Conservation (phyloP, 192 early-diverging fungal genomes). For the Backusella parvicylindrica region DNA sequence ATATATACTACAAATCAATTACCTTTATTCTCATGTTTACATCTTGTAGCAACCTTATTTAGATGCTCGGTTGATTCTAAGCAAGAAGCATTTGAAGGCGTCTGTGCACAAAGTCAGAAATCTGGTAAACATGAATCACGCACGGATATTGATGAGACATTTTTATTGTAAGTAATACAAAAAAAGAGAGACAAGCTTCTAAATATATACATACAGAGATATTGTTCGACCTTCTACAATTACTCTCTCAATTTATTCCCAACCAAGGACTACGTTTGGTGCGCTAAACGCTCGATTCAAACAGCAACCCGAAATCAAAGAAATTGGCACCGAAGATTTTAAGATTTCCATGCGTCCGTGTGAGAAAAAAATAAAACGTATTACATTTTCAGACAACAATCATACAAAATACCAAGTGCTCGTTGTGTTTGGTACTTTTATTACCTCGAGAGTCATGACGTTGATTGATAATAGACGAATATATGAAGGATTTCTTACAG, state of each 20-base stretch:
- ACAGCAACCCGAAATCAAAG: slow-evolving; percentile 4
- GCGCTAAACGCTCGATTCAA: background rate
- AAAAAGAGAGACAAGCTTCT: background rate
- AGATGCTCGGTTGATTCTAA: slow-evolving; percentile 3
- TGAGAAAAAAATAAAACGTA: slow-evolving; percentile 18
- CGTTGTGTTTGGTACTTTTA: slow-evolving; percentile 21
- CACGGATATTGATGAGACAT: slow-evolving; percentile 24
- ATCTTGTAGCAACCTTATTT: background rate
- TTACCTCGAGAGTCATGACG: slow-evolving; percentile 11
- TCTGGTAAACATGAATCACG: slow-evolving; percentile 20
- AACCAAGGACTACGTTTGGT: slow-evolving; percentile 6
- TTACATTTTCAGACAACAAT: slow-evolving; percentile 1
- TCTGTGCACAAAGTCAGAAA: slow-evolving; percentile 6
- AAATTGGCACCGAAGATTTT: slow-evolving; percentile 15
- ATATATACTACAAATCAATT: background rate
- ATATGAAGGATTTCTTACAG: slow-evolving; percentile 26
- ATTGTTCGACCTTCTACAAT: slow-evolving; percentile 13
- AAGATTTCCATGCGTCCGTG: background rate
- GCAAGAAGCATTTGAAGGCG: slow-evolving; percentile 4
- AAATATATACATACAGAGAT: slow-evolving; percentile 15
- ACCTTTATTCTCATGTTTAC: background rate
- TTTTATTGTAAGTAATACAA: slow-evolving; percentile 15
- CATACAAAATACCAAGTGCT: slow-evolving; percentile 17
- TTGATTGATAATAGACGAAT: slow-evolving; percentile 16
- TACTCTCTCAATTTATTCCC: slow-evolving; percentile 11